These are phyloP conservation scores for Ciborinia camelliae DNA, from an alignment of 2,329 filamentous ascomycete species.

Conservation along the genomic window DNA sequence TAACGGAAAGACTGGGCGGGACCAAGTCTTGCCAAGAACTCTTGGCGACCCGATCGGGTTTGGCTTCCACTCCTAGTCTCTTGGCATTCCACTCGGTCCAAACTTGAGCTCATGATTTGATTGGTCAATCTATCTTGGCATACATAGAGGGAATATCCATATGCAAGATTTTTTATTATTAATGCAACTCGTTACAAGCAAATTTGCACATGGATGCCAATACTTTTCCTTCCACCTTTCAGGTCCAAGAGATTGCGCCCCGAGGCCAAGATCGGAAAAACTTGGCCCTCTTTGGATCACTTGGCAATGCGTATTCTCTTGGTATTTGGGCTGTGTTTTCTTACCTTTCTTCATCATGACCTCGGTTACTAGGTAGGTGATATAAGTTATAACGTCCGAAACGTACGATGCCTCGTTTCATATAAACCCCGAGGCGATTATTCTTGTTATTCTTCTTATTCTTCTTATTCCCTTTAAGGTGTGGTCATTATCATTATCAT, in stretches of 20 bases:
- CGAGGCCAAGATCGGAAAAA: conserved; percentile 20
- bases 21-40: neutral
- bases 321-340: conserved; percentile 15
- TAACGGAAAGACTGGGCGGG: conserved; percentile 7
- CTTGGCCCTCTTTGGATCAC: conserved; percentile 19
- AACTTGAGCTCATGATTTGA: neutral
- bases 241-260: conserved; percentile 18
- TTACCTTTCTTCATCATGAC: neutral
- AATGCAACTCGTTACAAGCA: too few relatives aligned
- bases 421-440: too few relatives aligned
- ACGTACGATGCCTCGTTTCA: too few relatives aligned
- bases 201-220: neutral
- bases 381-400: too few relatives aligned
- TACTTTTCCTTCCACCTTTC: neutral
- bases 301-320: conserved; percentile 10
- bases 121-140: conserved; percentile 5
- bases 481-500: too few relatives aligned
- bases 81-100: conserved; percentile 17
- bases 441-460: too few relatives aligned
- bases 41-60: neutral
- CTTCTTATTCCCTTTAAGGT: too few relatives aligned
- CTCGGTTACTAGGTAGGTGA: too few relatives aligned
- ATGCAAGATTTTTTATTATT: neutral
- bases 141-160: conserved; percentile 4
- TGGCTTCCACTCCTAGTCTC: conserved; percentile 13